Evolutionary conservation across 1,139 yeast species (phyloP).

Genomic region (Suhomyces ambrosiae): DNA sequence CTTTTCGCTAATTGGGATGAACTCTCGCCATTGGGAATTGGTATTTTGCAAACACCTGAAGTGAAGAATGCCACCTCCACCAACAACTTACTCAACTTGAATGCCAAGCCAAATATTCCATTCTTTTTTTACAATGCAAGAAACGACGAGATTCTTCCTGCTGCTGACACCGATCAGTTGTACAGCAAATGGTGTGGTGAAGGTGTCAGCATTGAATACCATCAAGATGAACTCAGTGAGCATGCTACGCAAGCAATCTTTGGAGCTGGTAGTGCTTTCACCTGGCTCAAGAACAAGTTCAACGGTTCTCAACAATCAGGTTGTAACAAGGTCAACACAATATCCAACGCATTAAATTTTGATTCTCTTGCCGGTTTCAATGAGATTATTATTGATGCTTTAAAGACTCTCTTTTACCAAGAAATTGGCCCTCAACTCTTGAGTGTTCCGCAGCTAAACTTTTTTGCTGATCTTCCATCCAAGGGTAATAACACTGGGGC

Average conservation of each 20-base stretch:
- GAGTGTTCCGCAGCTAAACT: too few species aligned
- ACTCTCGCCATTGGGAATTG: background rate
- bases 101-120: slow-evolving; percentile 17
- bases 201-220: slow-evolving; percentile 12
- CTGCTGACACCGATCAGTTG: slow-evolving; percentile 24
- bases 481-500: too few species aligned
- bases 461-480: too few species aligned
- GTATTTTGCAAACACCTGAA: background rate
- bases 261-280: slow-evolving; percentile 11
- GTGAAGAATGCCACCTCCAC: background rate
- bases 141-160: slow-evolving; percentile 33
- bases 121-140: slow-evolving; percentile 36
- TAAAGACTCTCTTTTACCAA: too few species aligned
- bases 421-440: too few species aligned
- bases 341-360: background rate
- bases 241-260: slow-evolving; percentile 17
- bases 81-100: background rate
- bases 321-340: background rate
- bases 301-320: background rate
- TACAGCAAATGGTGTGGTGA: slow-evolving; percentile 33
- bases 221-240: slow-evolving; percentile 14
- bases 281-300: background rate
- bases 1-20: background rate
- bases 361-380: too few species aligned
- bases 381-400: too few species aligned